Percentiles rank a stretch among this genome's conserved stretches.
Evolutionary conservation across 2,329 filamentous ascomycete species (phyloP).

Genomic region (Xylaria sp.): DNA sequence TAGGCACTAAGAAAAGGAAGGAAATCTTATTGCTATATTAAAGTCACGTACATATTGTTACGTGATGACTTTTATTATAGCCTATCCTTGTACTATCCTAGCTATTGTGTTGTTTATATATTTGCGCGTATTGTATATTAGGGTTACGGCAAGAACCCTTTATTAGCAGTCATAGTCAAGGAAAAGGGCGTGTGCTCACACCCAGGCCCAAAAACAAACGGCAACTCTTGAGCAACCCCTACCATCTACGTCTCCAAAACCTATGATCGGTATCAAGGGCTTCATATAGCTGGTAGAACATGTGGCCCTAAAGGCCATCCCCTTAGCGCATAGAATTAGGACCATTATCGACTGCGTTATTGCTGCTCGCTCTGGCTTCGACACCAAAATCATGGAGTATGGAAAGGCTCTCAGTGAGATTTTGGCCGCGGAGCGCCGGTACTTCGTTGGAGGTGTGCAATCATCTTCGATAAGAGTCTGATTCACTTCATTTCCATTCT

Average conservation of each 20-base stretch:
- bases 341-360: conserved; percentile 47
- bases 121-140: no score
- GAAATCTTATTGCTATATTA: no score
- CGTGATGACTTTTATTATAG: no score
- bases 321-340: conserved; percentile 41
- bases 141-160: no score
- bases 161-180: no score
- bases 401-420: conserved; percentile 21
- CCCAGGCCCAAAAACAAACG: conserved; percentile 39
- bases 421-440: conserved; percentile 39
- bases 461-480: neutral
- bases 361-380: conserved; percentile 40
- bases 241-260: conserved; percentile 29
- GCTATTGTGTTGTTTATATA: no score
- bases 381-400: conserved; percentile 27
- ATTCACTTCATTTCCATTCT: neutral
- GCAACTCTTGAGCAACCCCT: conserved; percentile 18
- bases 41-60: no score
- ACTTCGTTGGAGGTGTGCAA: conserved; percentile 40
- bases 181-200: conserved; percentile 21
- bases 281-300: conserved; percentile 47
- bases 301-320: conserved; percentile 39
- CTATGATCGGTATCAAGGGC: conserved; percentile 46
- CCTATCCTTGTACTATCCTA: no score
- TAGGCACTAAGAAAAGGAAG: no score